Conservation (phyloP, 1,139 yeast genomes). For the Saccharomycopsis crataegensis region DNA sequence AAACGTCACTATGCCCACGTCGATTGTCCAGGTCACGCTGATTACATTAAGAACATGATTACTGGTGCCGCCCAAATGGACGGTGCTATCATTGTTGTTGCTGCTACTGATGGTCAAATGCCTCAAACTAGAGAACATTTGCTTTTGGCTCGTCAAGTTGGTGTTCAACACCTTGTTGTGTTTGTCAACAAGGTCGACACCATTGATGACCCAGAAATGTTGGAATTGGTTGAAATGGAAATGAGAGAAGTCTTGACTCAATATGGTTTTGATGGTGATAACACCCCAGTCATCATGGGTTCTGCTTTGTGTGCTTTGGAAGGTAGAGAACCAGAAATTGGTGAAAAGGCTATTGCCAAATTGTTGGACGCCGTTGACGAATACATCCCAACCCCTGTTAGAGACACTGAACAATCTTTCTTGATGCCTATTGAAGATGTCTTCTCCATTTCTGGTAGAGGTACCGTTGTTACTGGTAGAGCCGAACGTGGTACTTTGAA, state of each 20-base stretch:
- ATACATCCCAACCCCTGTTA: constrained; percentile 89
- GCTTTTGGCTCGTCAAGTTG: constrained; percentile 97
- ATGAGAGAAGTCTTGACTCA: constrained; percentile 91
- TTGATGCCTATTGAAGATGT: constrained; percentile 96
- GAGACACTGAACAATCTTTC: constrained; percentile 96
- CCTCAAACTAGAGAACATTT: constrained; percentile 99
- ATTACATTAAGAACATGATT: constrained; percentile 97
- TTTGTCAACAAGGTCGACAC: constrained; percentile 97
- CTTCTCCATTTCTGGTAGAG: constrained; percentile 98
- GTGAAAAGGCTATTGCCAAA: constrained; percentile 74
- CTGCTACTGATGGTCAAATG: constrained; percentile 99
- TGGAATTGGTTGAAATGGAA: constrained; percentile 99
- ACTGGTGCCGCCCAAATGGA: constrained; percentile 99
- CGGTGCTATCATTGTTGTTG: constrained; percentile 98
- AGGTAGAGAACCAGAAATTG: constrained; percentile 83
- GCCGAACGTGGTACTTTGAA: constrained; percentile 96
- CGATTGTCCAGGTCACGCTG: constrained; percentile 95
- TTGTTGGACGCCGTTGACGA: constrained; percentile 90
- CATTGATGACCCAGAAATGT: constrained; percentile 97
- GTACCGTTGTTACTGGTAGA: constrained; percentile 98
- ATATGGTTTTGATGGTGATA: constrained; percentile 97
- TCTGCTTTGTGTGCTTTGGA: constrained; percentile 97
- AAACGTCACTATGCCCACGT: constrained; percentile 95
- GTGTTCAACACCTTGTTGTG: constrained; percentile 95
- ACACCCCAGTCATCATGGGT: constrained; percentile 97